Conservation (phyloP, 805 yeast genomes). For the Teunomyces funiuensis region DNA sequence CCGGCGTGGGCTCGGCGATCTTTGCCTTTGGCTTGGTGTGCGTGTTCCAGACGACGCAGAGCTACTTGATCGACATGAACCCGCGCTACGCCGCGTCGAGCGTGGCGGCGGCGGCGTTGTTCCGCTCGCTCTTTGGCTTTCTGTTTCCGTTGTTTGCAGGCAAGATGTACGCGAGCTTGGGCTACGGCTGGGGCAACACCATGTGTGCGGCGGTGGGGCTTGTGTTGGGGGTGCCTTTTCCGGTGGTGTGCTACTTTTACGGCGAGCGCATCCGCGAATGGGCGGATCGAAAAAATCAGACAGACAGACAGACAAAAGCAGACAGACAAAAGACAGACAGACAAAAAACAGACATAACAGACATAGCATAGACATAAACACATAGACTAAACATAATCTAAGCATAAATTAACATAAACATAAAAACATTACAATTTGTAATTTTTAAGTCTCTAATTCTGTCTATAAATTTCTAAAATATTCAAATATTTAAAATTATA, state of each 20-base stretch:
- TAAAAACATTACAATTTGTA: not conserved
- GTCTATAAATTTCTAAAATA: too few relatives aligned
- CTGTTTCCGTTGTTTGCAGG: slow-evolving; percentile 66
- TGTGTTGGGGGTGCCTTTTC: slow-evolving; percentile 66
- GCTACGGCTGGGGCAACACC: slow-evolving; percentile 73
- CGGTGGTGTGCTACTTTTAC: slow-evolving; percentile 52
- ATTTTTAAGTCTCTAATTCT: too few relatives aligned
- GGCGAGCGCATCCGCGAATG: slow-evolving; percentile 61
- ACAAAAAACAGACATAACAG: too few relatives aligned
- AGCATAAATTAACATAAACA: not conserved
- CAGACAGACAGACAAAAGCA: too few relatives aligned
- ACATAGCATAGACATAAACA: too few relatives aligned
- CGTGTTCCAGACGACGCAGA: slow-evolving; percentile 67
- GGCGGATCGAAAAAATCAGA: slow-evolving; percentile 50
- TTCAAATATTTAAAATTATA: too few relatives aligned
- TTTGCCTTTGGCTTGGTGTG: slow-evolving; percentile 61
- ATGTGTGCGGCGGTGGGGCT: slow-evolving; percentile 58
- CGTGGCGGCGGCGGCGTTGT: slow-evolving; percentile 65
- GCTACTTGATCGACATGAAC: slow-evolving; percentile 70
- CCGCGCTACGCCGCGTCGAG: slow-evolving; percentile 69
- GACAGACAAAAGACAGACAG: too few relatives aligned
- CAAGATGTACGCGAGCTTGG: slow-evolving; percentile 53
- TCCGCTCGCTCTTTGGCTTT: slow-evolving; percentile 67
- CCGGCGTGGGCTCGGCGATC: slow-evolving; percentile 57
- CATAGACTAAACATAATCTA: too few relatives aligned